Evolutionary conservation across 2,329 filamentous ascomycete genomes (phyloP), one percentile per base, ranked within the genome.

Genomic region (Pseudogymnoascus sp.): DNA sequence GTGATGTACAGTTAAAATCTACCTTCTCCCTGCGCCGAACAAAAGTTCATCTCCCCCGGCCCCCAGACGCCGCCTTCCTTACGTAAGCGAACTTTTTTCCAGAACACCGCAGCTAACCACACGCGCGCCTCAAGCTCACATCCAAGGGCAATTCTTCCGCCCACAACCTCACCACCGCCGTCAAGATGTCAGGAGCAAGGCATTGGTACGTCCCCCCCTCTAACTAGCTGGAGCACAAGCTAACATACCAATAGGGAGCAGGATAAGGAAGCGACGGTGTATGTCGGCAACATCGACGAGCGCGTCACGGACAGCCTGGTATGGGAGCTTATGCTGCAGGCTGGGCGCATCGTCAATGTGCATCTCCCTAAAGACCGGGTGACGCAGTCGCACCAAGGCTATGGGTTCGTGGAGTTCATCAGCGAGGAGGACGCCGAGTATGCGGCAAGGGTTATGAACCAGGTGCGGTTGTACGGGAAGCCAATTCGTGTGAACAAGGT

Each of bases 361-460:
- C 95, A 99, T 78, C 87, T 99, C 74, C 95, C 95, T 63, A 96
- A 97, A 81, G 95, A 99, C 77, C 91, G 95, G 76, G 95, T 99
- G 70, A 97, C 95, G 57, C 92, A 97, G 74, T 89, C 88, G 64
- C 95, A 99, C 76, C 95, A 97, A 78, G 95, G 95, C 70, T 99
- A 97, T 81, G 95, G 95, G 71, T 99, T 99, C 78, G 95, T 99
- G 77, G 95, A 99, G 78, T 99, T 97, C 77, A 93, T 92, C 73
- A 93, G 89, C 69, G 92, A 96, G 74, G 87, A 92, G 72, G 95
- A 97, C 76, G 95, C 95, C 71, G 95, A 97, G 75, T 99, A 99
- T 79, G 93, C 95, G 21, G 90, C 92, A 70, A 89, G 93, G 74
- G 91, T 97, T 69, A 96, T 97, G 89, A 97, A 97, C 78, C 91